Base-by-base conservation (phyloP, 1,284 basidiomycete genomes). In the Fomitiporia mediterranea region DNA sequence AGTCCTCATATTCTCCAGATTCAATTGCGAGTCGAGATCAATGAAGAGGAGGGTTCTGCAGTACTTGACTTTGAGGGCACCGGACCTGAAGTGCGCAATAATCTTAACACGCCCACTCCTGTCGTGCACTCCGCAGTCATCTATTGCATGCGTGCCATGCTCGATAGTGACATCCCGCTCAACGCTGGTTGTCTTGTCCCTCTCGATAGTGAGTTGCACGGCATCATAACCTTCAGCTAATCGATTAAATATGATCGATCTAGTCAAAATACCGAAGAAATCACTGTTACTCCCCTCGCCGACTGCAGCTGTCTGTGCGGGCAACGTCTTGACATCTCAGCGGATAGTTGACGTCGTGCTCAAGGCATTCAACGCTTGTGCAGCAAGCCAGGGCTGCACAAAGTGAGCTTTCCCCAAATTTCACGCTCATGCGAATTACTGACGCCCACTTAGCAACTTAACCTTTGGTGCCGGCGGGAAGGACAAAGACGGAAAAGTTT, bases 331-430 rank as follows among this genome's bases (percentile, higher is more conserved):
- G 57, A 96, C 94, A 2, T 90, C 86, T 17, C 95, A 98, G 69
- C 80, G 96, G 9, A 93, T 98, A 50, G 94, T 96, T 0, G 96
- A 98, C 65, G 93, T 98, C 0, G 92, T 98, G 9, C 75, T 98
- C 54, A 91, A 89, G 66, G 95, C 96, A 0, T 98, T 99, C 76
- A 80, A 90, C 60, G 94, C 93, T 0, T 91, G 87, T 51, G 93
- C 95, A 8, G 96, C 94, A 0, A 92, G 89, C 65, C 96, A 98
- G 69, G 96, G 96, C 4, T 93, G 91, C 65, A 94, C 91, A 47
- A 94, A 94, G 88, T 90, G 64, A 61, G 82, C 70, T 8, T 17
- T 30, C 55, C 2, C 40, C 28, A 4, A 34, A 11, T 9, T 51
- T 6, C 4, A 11, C n/a, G 1, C 50, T 6, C 52, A 28, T 42